phyloP scores from a whole-genome alignment of 108 stramenopile genomes.

The Asterionellopsis glacialis region DNA sequence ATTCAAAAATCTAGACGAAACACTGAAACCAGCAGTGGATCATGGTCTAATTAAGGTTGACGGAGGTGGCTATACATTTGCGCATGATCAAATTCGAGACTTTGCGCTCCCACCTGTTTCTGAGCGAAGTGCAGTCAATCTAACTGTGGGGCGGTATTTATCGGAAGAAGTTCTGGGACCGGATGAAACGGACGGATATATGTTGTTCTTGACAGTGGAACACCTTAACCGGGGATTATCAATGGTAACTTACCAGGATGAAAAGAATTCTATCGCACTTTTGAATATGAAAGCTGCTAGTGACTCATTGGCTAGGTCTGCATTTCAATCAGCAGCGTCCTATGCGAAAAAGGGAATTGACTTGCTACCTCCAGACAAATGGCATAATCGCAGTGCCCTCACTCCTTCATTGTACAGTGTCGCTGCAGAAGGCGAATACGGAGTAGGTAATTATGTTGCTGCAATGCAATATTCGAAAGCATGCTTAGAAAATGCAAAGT shows the following conservation, averaged over 20 bases:
- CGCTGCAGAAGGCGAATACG: slow-evolving; percentile 35
- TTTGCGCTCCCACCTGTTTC: neutral
- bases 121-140: neutral
- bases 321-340: neutral
- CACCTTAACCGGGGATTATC: neutral
- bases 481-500: slow-evolving; percentile 25
- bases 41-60: neutral
- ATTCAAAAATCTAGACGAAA: neutral
- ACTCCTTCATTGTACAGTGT: slow-evolving; percentile 44
- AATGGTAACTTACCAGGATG: neutral
- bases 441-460: slow-evolving; percentile 19
- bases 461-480: slow-evolving; percentile 19
- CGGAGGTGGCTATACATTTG: neutral
- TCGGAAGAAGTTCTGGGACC: neutral
- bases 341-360: neutral
- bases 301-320: neutral
- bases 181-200: no score
- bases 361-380: neutral
- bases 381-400: slow-evolving; percentile 42
- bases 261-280: neutral
- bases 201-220: neutral
- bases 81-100: neutral
- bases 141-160: neutral
- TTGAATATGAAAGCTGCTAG: slow-evolving; percentile 3
- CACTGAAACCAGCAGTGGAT: neutral